Percentiles rank a stretch among this genome's conserved stretches.
phyloP scores from a whole-genome alignment of 2,329 filamentous ascomycete species.

The Pseudogymnoascus pannorum region DNA sequence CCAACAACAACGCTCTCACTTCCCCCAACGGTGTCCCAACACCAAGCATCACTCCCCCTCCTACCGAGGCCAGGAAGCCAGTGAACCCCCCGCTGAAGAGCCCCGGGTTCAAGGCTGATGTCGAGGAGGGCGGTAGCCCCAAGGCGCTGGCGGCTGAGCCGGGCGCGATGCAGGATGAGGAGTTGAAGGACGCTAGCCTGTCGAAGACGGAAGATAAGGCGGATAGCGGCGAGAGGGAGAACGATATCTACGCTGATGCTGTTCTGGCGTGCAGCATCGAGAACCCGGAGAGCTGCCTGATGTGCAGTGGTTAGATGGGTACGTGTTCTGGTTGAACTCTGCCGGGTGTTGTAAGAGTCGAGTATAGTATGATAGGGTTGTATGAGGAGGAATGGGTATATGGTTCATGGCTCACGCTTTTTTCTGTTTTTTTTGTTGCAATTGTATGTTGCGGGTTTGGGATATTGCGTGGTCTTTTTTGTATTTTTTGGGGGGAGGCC shows the following conservation, averaged over 20 bases:
- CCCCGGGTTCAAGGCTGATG: conserved; percentile 68
- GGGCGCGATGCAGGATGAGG: conserved; percentile 50
- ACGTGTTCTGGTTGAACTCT: not conserved
- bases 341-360: not conserved
- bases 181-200: conserved; percentile 48
- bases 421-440: not conserved
- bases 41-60: conserved; percentile 59
- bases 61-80: conserved; percentile 35
- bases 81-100: conserved; percentile 48
- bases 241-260: conserved; percentile 92
- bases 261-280: conserved; percentile 94
- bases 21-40: conserved; percentile 59
- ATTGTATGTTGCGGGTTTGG: not conserved
- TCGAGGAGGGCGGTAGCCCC: conserved; percentile 70
- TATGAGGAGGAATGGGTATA: conserved; percentile 7
- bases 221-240: conserved; percentile 64
- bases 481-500: not conserved
- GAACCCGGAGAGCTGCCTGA: conserved; percentile 87
- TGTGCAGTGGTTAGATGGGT: conserved; percentile 77
- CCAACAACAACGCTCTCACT: conserved; percentile 29
- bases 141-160: conserved; percentile 71
- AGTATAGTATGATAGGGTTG: conserved; percentile 7
- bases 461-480: conserved; percentile 1
- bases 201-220: conserved; percentile 55
- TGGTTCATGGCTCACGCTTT: conserved; percentile 10